Evolutionary conservation across 2,329 filamentous ascomycete species (phyloP), one percentile per base, ranked within the genome.

Genomic region (Cercospora janseana): DNA sequence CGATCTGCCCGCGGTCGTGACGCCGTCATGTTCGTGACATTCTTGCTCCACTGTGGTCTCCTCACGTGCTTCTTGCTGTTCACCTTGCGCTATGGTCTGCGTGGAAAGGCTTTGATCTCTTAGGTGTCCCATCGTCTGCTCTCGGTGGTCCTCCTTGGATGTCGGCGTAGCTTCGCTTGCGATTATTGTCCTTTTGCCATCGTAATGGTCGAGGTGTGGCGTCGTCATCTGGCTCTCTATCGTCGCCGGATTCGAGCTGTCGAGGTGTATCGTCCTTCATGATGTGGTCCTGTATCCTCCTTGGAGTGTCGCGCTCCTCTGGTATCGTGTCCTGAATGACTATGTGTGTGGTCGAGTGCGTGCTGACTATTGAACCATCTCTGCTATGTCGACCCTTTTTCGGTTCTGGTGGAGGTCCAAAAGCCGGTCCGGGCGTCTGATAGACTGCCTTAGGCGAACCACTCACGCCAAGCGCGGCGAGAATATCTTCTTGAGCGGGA

Each of bases 361-460:
- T 45, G 23, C 51, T 56, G 24, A 15, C 37, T 7, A 58, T 23
- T 8, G 55, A 58, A 16, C 40, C 55, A 4, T 47, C 47, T 18
- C 57, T 49, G 43, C 57, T 60, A 27, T 57, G 45, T 4, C 21
- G 23, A 15, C 27, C 34, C 23, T 42, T 44, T 5, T 42, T 34
- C 7, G 42, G 35, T 7, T 55, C 49, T 2, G 58, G 58, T 4
- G 60, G 60, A n/a, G 66, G 60, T 2, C 63, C 64, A 41, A 66
- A 60, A 3, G 67, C 68, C 23, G 68, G 68, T 20, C 66, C 66
- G 16, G 68, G 68, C 13, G 68, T 70, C 49, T 67, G 57, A 50
- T 66, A 69, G 23, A 70, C 65, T 13, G 62, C 52, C 51, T 67
- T 69, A 5, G 68, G 65, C 12, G 65, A 66, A 16, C 68, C 68